Percentiles rank a stretch among this genome's conserved stretches.
Evolutionary conservation across 2,329 filamentous ascomycete species (phyloP).

Genomic region (Colletotrichum sp.): DNA sequence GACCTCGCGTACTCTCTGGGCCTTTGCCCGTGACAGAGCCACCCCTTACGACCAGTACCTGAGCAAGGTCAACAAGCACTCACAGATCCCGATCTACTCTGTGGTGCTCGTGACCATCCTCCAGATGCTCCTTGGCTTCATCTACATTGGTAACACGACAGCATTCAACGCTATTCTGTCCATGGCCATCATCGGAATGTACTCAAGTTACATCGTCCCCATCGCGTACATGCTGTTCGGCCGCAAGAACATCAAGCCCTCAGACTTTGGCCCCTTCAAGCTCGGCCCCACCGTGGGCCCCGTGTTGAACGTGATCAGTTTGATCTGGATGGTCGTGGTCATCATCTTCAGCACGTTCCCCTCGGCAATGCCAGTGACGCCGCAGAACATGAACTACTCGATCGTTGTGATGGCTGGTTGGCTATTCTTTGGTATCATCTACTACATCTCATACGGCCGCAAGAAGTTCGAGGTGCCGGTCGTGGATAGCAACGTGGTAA

Average conservation of each 20-base stretch:
- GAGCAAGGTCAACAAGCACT: conserved; percentile 32
- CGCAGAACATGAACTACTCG: conserved; percentile 52
- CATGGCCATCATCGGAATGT: conserved; percentile 47
- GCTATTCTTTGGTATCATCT: conserved; percentile 37
- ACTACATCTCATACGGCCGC: conserved; percentile 31
- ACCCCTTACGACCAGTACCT: conserved; percentile 41
- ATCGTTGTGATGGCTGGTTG: conserved; percentile 46
- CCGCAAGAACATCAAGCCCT: conserved; percentile 24
- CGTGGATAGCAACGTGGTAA: not conserved
- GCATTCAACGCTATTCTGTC: conserved; percentile 46
- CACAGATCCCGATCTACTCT: conserved; percentile 37
- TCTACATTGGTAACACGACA: conserved; percentile 46
- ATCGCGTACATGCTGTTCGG: conserved; percentile 42
- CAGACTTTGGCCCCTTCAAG: conserved; percentile 28
- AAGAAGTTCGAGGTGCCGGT: conserved; percentile 31
- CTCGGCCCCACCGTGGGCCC: conserved; percentile 37
- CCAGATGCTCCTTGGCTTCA: conserved; percentile 36
- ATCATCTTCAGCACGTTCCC: conserved; percentile 53
- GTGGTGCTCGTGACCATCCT: conserved; percentile 29
- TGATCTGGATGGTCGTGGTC: conserved; percentile 47
- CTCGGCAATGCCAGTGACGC: conserved; percentile 40
- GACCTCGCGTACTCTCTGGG: conserved; percentile 42
- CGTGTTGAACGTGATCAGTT: conserved; percentile 42
- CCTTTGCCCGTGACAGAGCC: conserved; percentile 42
- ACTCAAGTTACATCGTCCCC: conserved; percentile 47